Conservation (phyloP, 768 basidiomycete genomes). For the Suillus bovinus region DNA sequence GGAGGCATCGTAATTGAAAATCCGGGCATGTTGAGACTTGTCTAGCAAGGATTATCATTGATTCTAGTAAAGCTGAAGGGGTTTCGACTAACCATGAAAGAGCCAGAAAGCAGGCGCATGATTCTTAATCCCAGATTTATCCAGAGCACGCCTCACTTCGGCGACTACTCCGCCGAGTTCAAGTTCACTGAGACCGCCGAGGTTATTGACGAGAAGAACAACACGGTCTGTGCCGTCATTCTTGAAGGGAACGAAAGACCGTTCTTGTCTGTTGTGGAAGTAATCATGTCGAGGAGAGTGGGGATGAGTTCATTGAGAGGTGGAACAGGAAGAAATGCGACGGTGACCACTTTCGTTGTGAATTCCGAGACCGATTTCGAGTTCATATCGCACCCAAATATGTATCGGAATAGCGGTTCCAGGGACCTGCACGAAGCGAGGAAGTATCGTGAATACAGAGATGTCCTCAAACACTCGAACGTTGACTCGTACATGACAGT, state of each 20-base stretch:
- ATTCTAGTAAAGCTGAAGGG: neutral
- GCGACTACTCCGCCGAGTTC: conserved; percentile 71
- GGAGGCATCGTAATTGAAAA: conserved; percentile 82
- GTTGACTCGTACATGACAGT: conserved; percentile 67
- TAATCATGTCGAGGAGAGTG: conserved; percentile 69
- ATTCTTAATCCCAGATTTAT: conserved; percentile 55
- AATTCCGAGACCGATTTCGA: conserved; percentile 90
- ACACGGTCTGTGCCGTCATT: conserved; percentile 65
- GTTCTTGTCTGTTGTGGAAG: conserved; percentile 76
- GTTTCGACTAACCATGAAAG: conserved; percentile 69
- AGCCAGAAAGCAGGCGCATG: conserved; percentile 70
- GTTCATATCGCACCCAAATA: conserved; percentile 60
- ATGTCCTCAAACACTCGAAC: neutral
- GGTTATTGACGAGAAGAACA: conserved; percentile 83
- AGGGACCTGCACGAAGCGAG: conserved; percentile 55
- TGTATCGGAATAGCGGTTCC: conserved; percentile 64
- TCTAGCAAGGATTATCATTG: conserved; percentile 42
- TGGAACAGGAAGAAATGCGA: conserved; percentile 69
- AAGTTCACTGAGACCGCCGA: conserved; percentile 82
- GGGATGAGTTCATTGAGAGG: conserved; percentile 67
- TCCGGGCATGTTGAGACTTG: conserved; percentile 91
- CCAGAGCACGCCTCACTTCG: conserved; percentile 58
- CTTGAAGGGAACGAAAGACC: conserved; percentile 73
- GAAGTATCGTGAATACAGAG: neutral
- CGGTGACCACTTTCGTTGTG: conserved; percentile 85